phyloP scores from a whole-genome alignment of 768 basidiomycete genomes.

The Psilocybe sp. region DNA sequence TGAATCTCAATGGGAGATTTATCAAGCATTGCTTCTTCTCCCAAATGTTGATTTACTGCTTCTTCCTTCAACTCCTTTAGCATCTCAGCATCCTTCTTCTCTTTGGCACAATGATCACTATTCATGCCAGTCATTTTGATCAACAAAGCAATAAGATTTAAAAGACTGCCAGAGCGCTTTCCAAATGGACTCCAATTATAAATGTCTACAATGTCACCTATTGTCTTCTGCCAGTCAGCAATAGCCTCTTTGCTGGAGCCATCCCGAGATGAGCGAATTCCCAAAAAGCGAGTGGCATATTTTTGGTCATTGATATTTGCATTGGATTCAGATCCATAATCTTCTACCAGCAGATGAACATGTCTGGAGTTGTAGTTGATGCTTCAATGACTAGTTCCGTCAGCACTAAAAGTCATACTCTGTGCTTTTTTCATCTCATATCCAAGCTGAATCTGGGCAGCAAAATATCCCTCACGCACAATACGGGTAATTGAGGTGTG shows the following conservation, averaged over 20 bases:
- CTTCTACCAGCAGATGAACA: too few relatives aligned
- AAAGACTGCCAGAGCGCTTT: slow-evolving; percentile 10
- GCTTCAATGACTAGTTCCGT: slow-evolving; percentile 16
- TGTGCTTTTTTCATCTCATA: slow-evolving; percentile 16
- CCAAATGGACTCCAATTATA: slow-evolving; percentile 21
- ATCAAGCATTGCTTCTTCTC: slow-evolving; percentile 19
- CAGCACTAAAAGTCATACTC: slow-evolving; percentile 16
- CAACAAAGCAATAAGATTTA: slow-evolving; percentile 14
- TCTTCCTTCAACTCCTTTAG: slow-evolving; percentile 15
- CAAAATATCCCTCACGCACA: too few relatives aligned
- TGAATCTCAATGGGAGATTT: slow-evolving; percentile 8
- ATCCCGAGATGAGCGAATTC: slow-evolving; percentile 17
- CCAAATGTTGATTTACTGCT: slow-evolving; percentile 19
- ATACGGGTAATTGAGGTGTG: too few relatives aligned
- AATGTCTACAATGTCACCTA: slow-evolving; percentile 12
- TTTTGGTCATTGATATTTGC: background rate
- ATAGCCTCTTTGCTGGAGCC: slow-evolving; percentile 19
- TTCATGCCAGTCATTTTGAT: slow-evolving; percentile 16
- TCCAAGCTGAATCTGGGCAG: too few relatives aligned
- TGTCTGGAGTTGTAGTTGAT: slow-evolving; percentile 19
- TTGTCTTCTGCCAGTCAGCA: slow-evolving; percentile 14
- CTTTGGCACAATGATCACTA: slow-evolving; percentile 22
- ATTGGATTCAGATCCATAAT: slow-evolving; percentile 15
- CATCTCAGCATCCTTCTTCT: slow-evolving; percentile 24
- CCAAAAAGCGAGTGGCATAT: slow-evolving; percentile 15